Evolutionary conservation across 805 yeast genomes (phyloP), one percentile per base, ranked within the genome.

Genomic region (Maudiozyma turicensis): DNA sequence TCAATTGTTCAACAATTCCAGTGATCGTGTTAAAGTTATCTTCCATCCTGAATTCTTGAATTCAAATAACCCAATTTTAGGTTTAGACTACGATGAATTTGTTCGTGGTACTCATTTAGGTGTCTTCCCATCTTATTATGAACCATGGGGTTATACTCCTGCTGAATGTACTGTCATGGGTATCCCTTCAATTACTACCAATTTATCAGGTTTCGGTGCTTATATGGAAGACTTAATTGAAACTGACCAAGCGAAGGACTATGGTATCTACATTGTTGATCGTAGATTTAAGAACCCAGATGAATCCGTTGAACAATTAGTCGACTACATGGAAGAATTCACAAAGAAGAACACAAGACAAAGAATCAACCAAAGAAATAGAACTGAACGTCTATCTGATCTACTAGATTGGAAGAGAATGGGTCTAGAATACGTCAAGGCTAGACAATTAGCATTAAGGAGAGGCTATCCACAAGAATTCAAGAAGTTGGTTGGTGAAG

Each of bases 151-250:
- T 40, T 91, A 91, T 69, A 91, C 99, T 2, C 99, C 99, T 4
- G 98, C 98, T 9, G 99, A 91, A 67, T 93, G 99, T 73, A 91
- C 99, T 0, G 99, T 93, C 30, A 91, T 91, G 99, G 99, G 99
- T 50, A 95, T 93, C 52, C 99, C 99, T 14, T 87, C 96, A 6
- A 86, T 91, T 61, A 93, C 99, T 9, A 91, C 99, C 40, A 91
- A 91, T 66, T 72, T 91, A 52, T 87, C 96, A 3, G 99, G 99
- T 1, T 91, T 91, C 64, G 99, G 99, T 45, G 95, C 98, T 56
- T 91, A 91, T 71, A 91, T 91, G 98, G 99, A 91, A 69, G 97
- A 91, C 66, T 75, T 91, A 55, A 91, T 91, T 65, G 97, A 91
- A 65, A 86, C 88, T 60, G 60, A 66, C 45, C 70, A 66, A 53